Base-by-base conservation (phyloP, 2,329 filamentous ascomycete species). In the Botrytis aclada region DNA sequence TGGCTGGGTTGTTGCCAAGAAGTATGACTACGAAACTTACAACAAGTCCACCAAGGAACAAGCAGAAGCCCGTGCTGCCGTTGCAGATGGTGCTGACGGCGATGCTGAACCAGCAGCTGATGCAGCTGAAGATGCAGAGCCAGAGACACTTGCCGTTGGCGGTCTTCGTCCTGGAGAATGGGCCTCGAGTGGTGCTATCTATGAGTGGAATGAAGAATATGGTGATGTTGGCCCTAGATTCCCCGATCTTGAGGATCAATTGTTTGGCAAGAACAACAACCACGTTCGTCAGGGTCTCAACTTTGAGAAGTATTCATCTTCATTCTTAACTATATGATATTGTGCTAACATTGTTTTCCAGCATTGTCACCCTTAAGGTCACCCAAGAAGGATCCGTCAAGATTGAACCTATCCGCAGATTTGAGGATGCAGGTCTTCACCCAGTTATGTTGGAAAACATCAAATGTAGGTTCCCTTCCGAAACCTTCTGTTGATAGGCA, bases 171-270 rank as follows among this genome's bases (percentile, higher is more conserved):
- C 70, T 72, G 76, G 77, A 54, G 77, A 78, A 18, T 80, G 78
- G 78, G 75, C 77, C 70, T 73, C 74, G 51, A 74, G 79, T 76
- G 76, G 79, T 76, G 69, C 77, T 58, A 71, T 92, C 61, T 98
- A 98, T 78, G 89, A 95, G 79, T 98, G 93, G 92, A 86, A 90
- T 29, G 94, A 94, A 18, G 93, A 97, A 4, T 93, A 87, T 77
- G 96, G 95, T 3, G 95, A 98, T 58, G 85, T 99, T 71, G 95
- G 92, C 10, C 94, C 94, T 0, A 85, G 84, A 67, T 87, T 90
- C 70, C 84, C 87, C 0, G 87, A 89, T 65, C 88, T 99, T 0
- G 95, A 98, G 84, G 77, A 86, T 12, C 84, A 91, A 77, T 88
- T 99, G 10, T 99, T 97, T 73, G 89, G 89, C 7, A 72, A 69